Evolutionary conservation across 1,139 yeast genomes (phyloP).

Genomic region (Blastobotrys persicus): DNA sequence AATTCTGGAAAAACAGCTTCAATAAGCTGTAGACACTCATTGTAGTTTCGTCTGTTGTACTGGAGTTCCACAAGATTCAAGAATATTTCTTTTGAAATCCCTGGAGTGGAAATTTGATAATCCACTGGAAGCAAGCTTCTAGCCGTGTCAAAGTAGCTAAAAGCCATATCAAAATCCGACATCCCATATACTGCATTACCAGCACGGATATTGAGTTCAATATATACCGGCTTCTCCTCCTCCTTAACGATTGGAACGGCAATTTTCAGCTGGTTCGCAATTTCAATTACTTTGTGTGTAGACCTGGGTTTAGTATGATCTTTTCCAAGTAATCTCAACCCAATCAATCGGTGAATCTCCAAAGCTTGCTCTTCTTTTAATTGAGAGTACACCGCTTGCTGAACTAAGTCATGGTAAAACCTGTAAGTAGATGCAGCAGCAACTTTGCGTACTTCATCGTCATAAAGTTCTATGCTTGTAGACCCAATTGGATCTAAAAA

Average conservation of each 20-base stretch:
- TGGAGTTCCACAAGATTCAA: constrained; percentile 30
- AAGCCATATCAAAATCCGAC: constrained; percentile 35
- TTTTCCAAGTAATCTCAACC: constrained; percentile 41
- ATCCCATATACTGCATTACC: constrained; percentile 33
- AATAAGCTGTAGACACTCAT: constrained; percentile 27
- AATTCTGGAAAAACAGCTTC: constrained; percentile 23
- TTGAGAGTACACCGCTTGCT: constrained; percentile 39
- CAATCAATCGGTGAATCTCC: constrained; percentile 45
- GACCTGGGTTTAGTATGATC: constrained; percentile 25
- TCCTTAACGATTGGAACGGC: constrained; percentile 31
- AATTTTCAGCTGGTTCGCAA: constrained; percentile 32
- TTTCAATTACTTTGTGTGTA: constrained; percentile 30
- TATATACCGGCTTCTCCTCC: constrained; percentile 27
- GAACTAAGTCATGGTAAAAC: constrained; percentile 40
- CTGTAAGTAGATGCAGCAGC: constrained; percentile 41
- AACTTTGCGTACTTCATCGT: constrained; percentile 41
- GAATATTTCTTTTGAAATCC: constrained; percentile 27
- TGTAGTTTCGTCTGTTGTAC: constrained; percentile 29
- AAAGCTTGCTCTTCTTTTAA: constrained; percentile 34
- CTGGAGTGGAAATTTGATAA: constrained; percentile 18
- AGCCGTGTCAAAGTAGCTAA: constrained; percentile 31
- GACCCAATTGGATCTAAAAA: constrained; percentile 42
- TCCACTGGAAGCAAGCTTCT: constrained; percentile 25
- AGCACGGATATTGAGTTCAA: constrained; percentile 30
- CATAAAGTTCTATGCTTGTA: constrained; percentile 42